phyloP scores from a whole-genome alignment of 306 rosid genomes.

The Medicago lupulina region DNA sequence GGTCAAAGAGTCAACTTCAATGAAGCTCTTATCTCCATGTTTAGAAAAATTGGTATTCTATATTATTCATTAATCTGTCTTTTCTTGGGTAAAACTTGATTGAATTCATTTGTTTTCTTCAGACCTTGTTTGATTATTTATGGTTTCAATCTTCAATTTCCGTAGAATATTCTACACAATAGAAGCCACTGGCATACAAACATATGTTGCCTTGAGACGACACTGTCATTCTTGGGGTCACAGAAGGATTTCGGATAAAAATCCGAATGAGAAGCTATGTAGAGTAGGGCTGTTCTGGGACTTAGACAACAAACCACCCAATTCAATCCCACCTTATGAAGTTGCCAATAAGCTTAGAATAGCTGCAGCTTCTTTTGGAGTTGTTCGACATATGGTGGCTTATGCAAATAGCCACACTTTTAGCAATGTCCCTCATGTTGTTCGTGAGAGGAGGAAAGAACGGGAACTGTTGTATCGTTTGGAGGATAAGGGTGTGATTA shows the following conservation, averaged over 20 bases:
- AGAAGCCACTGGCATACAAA: background rate
- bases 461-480: conserved; percentile 52
- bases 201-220: conserved; percentile 38
- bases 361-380: conserved; percentile 73
- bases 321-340: conserved; percentile 65
- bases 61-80: too few species aligned
- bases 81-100: too few species aligned
- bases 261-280: conserved; percentile 30
- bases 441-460: conserved; percentile 59
- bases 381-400: conserved; percentile 69
- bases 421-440: conserved; percentile 58
- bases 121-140: background rate
- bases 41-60: too few species aligned
- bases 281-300: conserved; percentile 89
- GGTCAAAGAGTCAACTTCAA: too few species aligned
- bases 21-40: too few species aligned
- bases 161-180: conserved; percentile 34
- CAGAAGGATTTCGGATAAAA: conserved; percentile 24
- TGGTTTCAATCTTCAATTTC: conserved; percentile 49
- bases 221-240: conserved; percentile 34
- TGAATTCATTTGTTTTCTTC: too few species aligned
- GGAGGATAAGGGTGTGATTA: conserved; percentile 65
- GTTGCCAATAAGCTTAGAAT: conserved; percentile 74
- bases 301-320: conserved; percentile 83
- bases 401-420: conserved; percentile 68